A percentile compares a stretch with the other conserved stretches of the same genome.
These are phyloP conservation scores for Fusarium verrucosum DNA, from an alignment of 2,329 filamentous ascomycete species.

Conservation along the genomic window DNA sequence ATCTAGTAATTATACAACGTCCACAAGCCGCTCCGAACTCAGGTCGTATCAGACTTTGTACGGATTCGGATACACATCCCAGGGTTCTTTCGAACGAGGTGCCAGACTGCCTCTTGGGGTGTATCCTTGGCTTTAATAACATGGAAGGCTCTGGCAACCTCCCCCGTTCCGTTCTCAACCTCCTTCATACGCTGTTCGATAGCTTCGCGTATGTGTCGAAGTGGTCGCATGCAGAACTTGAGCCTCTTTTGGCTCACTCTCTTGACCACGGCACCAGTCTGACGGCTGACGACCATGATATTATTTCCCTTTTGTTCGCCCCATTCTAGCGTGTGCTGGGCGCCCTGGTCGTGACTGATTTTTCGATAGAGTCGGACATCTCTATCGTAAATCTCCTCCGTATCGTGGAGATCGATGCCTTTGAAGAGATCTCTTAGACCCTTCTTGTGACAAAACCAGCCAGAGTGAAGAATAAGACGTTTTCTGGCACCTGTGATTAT, in stretches of 20 bases:
- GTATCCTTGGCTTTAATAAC: neutral
- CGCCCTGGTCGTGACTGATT: neutral
- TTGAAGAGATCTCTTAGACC: constrained; percentile 1
- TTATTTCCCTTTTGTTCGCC: neutral
- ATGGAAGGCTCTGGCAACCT: neutral
- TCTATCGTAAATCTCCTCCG: neutral
- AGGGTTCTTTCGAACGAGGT: constrained; percentile 2
- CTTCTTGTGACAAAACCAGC: neutral
- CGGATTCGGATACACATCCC: neutral
- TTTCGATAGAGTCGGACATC: constrained; percentile 4
- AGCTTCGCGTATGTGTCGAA: neutral
- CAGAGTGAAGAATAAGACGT: neutral
- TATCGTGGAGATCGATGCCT: neutral
- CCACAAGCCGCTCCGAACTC: neutral
- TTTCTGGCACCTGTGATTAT: neutral
- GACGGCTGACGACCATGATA: constrained; percentile 9
- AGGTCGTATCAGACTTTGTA: neutral
- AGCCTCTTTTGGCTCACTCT: neutral
- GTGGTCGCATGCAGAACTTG: neutral
- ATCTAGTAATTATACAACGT: neutral
- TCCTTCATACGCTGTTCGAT: constrained; percentile 8
- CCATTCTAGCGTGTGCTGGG: constrained; percentile 8
- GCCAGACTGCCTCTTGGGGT: neutral
- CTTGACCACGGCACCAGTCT: neutral
- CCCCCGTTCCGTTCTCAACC: neutral